Evolutionary conservation across 2,329 filamentous ascomycete species (phyloP).

Genomic region (Xylaria hypoxylon): DNA sequence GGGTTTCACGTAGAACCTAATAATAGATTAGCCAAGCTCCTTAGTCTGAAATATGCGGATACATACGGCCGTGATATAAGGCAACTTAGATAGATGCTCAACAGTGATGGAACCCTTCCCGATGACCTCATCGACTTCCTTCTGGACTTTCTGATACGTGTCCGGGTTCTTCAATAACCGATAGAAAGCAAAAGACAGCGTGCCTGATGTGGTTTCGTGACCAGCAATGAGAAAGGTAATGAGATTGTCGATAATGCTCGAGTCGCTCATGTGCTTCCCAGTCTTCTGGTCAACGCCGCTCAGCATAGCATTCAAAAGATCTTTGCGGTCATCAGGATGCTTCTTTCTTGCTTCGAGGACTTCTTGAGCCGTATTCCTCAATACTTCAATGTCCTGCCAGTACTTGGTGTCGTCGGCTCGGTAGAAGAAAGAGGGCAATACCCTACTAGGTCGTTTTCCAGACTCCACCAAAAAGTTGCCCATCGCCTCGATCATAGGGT

Average conservation of each 20-base stretch:
- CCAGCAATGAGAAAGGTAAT: conserved; percentile 78
- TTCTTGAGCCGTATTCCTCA: conserved; percentile 68
- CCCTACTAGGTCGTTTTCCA: conserved; percentile 62
- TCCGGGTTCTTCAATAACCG: conserved; percentile 73
- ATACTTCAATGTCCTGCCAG: conserved; percentile 63
- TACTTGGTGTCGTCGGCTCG: conserved; percentile 63
- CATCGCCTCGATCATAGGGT: conserved; percentile 79
- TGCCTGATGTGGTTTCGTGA: conserved; percentile 77
- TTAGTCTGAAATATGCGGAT: neutral
- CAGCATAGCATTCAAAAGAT: conserved; percentile 78
- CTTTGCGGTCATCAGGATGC: conserved; percentile 68
- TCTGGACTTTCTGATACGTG: conserved; percentile 69
- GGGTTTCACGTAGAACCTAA: conserved; percentile 70
- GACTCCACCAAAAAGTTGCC: conserved; percentile 69
- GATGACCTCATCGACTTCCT: conserved; percentile 75
- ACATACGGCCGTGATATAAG: conserved; percentile 71
- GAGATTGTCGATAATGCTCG: conserved; percentile 75
- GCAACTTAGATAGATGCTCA: conserved; percentile 72
- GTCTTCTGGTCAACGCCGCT: conserved; percentile 75
- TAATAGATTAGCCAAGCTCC: neutral
- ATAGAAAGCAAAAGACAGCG: conserved; percentile 74
- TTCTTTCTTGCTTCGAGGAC: conserved; percentile 69
- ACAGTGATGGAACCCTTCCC: conserved; percentile 68
- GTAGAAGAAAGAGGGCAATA: conserved; percentile 63
- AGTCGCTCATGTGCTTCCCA: conserved; percentile 71